Evolutionary conservation across 352 stramenopile species (phyloP).

Genomic region (Pythium vanterpoolii): DNA sequence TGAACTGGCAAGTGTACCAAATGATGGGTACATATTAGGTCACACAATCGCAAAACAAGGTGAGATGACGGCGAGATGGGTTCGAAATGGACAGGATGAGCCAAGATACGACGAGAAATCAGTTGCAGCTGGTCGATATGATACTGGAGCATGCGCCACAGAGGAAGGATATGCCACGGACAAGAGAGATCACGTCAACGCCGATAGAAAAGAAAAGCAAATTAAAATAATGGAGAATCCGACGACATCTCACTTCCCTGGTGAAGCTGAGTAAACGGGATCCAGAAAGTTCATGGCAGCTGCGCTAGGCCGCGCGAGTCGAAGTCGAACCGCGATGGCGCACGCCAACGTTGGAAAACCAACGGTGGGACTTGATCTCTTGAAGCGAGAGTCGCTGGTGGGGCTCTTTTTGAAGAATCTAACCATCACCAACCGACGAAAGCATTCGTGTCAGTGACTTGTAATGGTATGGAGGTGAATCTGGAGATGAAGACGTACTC

Average conservation of each 20-base stretch:
- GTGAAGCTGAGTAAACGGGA: too few relatives aligned
- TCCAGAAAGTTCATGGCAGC: too few relatives aligned
- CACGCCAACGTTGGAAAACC: conserved; percentile 57
- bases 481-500: conserved; percentile 29
- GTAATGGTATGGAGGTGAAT: neutral
- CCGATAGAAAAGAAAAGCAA: neutral
- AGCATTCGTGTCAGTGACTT: neutral
- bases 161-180: neutral
- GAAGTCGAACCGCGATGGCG: conserved; percentile 40
- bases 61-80: neutral
- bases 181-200: neutral
- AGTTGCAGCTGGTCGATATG: neutral
- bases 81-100: too few relatives aligned
- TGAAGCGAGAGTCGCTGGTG: conserved; percentile 53
- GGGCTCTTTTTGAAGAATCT: conserved; percentile 79
- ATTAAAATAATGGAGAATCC: neutral
- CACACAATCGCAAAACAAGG: neutral
- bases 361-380: conserved; percentile 74
- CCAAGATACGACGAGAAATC: too few relatives aligned
- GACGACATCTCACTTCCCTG: neutral
- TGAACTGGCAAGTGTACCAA: conserved; percentile 11
- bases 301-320: conserved; percentile 27
- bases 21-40: conserved; percentile 6
- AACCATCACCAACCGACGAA: neutral
- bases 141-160: neutral